A percentile compares a stretch with the other conserved stretches of the same genome.
These are phyloP conservation scores for Ceratocystis harringtonii DNA, from an alignment of 2,329 filamentous ascomycete genomes.

Conservation along the genomic window DNA sequence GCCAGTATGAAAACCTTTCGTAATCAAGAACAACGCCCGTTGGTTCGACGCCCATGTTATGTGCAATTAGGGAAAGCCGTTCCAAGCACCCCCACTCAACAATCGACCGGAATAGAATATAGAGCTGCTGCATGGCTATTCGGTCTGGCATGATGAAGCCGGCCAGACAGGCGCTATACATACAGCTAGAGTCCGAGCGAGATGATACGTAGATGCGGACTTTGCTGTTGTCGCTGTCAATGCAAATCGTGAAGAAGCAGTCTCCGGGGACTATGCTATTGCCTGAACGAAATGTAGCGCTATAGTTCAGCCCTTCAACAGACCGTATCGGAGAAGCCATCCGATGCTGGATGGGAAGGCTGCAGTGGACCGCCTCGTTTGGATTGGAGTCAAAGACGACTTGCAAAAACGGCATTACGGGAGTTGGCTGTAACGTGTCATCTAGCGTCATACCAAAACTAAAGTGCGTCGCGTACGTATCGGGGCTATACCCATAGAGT, in stretches of 20 bases:
- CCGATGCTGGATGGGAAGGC: neutral
- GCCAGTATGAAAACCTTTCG: constrained; percentile 5
- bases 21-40: neutral
- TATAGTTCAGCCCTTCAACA: neutral
- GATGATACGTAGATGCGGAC: constrained; percentile 5
- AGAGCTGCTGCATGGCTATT: constrained; percentile 3
- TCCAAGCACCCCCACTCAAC: constrained; percentile 11
- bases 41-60: neutral
- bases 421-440: neutral
- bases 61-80: neutral
- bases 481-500: neutral
- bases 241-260: constrained; percentile 8
- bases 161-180: constrained; percentile 4
- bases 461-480: neutral
- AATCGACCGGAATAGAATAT: constrained; percentile 6
- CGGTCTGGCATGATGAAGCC: neutral
- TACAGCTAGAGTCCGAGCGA: neutral
- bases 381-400: constrained; percentile 11
- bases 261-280: neutral
- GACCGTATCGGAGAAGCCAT: neutral
- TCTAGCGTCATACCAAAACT: neutral
- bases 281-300: neutral
- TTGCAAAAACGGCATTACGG: constrained; percentile 6
- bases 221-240: constrained; percentile 7
- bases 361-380: neutral